These are phyloP conservation scores for Murraya koenigii DNA, from an alignment of 345 rosid species.

Conservation along the genomic window DNA sequence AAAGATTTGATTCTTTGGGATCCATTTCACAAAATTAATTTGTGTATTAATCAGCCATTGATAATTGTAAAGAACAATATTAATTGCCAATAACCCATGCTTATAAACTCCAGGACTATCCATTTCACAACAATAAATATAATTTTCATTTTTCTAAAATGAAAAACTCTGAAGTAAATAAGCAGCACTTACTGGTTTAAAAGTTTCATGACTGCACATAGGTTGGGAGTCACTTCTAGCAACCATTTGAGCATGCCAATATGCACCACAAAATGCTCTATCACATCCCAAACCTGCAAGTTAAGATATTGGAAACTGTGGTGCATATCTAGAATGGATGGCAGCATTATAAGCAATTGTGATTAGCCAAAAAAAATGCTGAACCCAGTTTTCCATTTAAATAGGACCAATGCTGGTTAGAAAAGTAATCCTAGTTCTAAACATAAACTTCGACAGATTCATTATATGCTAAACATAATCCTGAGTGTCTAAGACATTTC, in stretches of 20 bases:
- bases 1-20: no score
- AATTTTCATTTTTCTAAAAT: background rate
- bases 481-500: background rate
- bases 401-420: background rate
- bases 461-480: background rate
- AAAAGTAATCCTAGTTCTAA: background rate
- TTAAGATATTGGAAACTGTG: slow-evolving; percentile 3
- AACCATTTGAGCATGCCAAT: slow-evolving; percentile 66
- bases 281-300: slow-evolving; percentile 84
- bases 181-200: slow-evolving; percentile 52
- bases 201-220: slow-evolving; percentile 55
- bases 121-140: background rate
- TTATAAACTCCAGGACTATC: background rate
- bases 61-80: background rate
- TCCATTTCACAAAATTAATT: no score
- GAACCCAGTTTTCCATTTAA: background rate
- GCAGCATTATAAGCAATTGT: background rate
- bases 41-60: background rate
- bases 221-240: slow-evolving; percentile 34
- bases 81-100: background rate
- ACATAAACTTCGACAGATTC: background rate
- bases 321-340: background rate
- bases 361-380: background rate
- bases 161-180: background rate
- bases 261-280: slow-evolving; percentile 82